Base-by-base conservation (phyloP, 352 stramenopile genomes). In the Phytophthora podocarpi region DNA sequence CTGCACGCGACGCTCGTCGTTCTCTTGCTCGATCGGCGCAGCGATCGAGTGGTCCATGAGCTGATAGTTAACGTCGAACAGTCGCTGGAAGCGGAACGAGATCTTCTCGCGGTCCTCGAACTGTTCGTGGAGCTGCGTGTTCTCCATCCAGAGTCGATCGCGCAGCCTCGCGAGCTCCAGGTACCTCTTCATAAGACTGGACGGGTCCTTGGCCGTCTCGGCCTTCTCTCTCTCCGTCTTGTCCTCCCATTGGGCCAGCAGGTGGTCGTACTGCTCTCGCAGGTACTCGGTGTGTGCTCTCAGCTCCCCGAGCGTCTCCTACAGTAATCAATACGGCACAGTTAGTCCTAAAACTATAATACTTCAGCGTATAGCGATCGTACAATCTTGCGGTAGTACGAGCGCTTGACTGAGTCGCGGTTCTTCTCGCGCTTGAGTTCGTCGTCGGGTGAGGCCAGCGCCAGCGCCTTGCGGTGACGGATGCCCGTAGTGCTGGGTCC, bases 1-100 rank as follows among this genome's bases (percentile, higher is more conserved):
- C 50, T 78, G 69, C 36, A 78, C 69, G n/a, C 58, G 66, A 26
- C 67, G 62, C 12, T 73, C 62, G 41, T 70, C 43, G 12, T 59
- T 35, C 9, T 76, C 59, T 3, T 76, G 47, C 11, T 70, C 50
- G 16, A 48, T 66, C 0, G 67, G 67, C 0, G 60, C 68, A 13
- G 71, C 69, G 35, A 76, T 69, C 50, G 74, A 81, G 59, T 84
- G 74, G 59, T 84, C 67, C 74, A 84, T 84, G 31, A 84, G 69
- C 43, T 84, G 74, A 46, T 84, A 84, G 50, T 84, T 84, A 32
- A 84, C 72, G 39, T 84, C 72, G 41, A 84, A 84, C 20, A 84
- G 74, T 16, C 74, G 69, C 56, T 84, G 74, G 30, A 84, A 70
- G 20, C 74, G 72, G 61, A 79, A 84, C 28, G 65, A 72, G 27